These are phyloP conservation scores for Bodo saltans DNA, from an alignment of 78 protist genomes.

Conservation along the genomic window DNA sequence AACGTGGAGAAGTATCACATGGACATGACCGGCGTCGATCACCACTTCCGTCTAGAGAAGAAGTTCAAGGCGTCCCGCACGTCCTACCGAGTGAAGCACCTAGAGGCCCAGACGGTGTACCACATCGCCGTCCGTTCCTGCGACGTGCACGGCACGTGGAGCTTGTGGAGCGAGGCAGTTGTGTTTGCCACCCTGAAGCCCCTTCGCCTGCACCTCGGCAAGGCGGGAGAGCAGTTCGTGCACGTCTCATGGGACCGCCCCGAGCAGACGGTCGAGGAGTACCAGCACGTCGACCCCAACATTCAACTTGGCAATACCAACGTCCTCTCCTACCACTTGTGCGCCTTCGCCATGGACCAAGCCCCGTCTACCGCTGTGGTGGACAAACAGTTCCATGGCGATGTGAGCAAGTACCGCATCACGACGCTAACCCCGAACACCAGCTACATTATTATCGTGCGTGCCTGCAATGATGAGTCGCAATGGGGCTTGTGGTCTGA, in stretches of 20 bases:
- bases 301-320: not conserved
- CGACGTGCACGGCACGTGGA: not conserved
- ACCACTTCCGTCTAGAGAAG: conserved; percentile 11
- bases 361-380: conserved; percentile 4
- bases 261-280: not conserved
- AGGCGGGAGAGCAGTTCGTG: conserved; percentile 10
- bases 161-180: conserved; percentile 7
- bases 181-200: conserved; percentile 5
- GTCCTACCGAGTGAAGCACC: conserved; percentile 9
- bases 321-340: conserved; percentile 1
- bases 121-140: not conserved
- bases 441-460: conserved; percentile 2
- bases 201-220: not conserved
- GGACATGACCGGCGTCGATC: conserved; percentile 25
- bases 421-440: conserved; percentile 1
- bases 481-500: conserved; percentile 24
- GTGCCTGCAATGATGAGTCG: not conserved
- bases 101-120: conserved; percentile 7
- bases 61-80: conserved; percentile 11
- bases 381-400: conserved; percentile 10
- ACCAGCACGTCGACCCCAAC: not conserved
- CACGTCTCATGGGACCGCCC: conserved; percentile 4
- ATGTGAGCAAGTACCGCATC: not conserved
- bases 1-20: conserved; percentile 16
- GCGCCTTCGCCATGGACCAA: conserved; percentile 17